These are phyloP conservation scores for Colletotrichum lentis DNA, from an alignment of 2,329 filamentous ascomycete genomes.

Conservation along the genomic window DNA sequence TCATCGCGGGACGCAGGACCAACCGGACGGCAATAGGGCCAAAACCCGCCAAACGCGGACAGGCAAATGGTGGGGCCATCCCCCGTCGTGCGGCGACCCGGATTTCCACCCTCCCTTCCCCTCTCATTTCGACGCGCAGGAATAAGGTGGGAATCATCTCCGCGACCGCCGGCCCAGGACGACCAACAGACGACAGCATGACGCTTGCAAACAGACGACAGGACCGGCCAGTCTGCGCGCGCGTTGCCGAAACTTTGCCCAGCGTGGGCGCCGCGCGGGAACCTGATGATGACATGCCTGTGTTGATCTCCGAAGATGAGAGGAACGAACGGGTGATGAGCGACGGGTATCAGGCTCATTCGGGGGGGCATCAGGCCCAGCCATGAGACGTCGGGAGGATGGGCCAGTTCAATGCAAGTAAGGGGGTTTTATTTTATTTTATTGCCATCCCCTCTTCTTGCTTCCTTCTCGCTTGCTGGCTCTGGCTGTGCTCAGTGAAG, in stretches of 20 bases:
- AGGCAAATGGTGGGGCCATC: constrained; percentile 13
- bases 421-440: constrained; percentile 8
- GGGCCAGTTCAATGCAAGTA: constrained; percentile 18
- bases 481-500: neutral
- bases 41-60: constrained; percentile 8
- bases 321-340: constrained; percentile 37
- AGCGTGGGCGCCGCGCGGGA: neutral
- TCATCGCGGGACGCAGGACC: constrained; percentile 24
- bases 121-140: constrained; percentile 31
- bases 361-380: constrained; percentile 15
- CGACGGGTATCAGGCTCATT: constrained; percentile 29
- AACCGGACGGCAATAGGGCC: constrained; percentile 22
- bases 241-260: constrained; percentile 30
- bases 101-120: neutral
- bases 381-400: constrained; percentile 25
- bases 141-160: constrained; percentile 26
- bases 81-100: constrained; percentile 22
- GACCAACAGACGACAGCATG: too few relatives aligned
- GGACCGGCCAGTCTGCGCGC: neutral
- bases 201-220: too few relatives aligned
- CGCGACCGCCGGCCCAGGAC: constrained; percentile 17
- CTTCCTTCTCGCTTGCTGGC: constrained; percentile 1
- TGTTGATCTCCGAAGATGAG: constrained; percentile 35
- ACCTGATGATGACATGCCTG: constrained; percentile 33
- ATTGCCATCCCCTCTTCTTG: neutral